These are phyloP conservation scores for Aspergillus udagawae DNA, from an alignment of 2,329 filamentous ascomycete genomes.

Conservation along the genomic window DNA sequence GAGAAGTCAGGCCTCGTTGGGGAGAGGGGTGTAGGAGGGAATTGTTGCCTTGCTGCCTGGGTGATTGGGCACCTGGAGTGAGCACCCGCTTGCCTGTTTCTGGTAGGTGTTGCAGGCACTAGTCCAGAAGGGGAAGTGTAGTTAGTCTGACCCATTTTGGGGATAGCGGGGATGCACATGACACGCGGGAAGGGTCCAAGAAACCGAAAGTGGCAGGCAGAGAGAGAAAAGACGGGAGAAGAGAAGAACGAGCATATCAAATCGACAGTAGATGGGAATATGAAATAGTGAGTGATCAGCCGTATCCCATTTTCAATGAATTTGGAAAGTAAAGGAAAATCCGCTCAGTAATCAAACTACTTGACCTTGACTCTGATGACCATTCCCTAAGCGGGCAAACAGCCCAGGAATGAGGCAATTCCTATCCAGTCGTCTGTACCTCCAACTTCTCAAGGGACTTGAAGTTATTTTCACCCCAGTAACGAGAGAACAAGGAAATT, in stretches of 20 bases:
- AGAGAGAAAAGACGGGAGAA: neutral
- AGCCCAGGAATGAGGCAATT: neutral
- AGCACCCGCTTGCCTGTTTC: constrained; percentile 5
- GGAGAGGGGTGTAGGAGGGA: no score
- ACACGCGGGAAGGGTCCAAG: neutral
- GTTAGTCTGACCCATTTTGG: constrained; percentile 4
- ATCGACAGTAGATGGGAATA: neutral
- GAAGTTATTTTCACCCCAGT: neutral
- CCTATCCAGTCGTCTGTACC: neutral
- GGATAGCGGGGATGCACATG: constrained; percentile 4
- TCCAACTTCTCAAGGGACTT: neutral
- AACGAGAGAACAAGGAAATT: neutral
- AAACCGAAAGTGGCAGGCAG: neutral
- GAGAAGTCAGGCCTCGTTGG: constrained; percentile 8
- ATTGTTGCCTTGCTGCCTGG: constrained; percentile 5
- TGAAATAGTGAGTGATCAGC: neutral
- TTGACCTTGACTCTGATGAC: neutral
- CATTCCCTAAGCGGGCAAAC: neutral
- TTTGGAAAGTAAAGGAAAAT: neutral
- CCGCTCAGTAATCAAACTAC: neutral
- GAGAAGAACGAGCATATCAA: neutral
- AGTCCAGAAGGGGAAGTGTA: constrained; percentile 3
- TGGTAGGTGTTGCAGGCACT: constrained; percentile 4
- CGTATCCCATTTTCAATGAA: neutral
- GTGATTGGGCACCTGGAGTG: constrained; percentile 1